Evolutionary conservation across 2,329 filamentous ascomycete genomes (phyloP), one percentile per base, ranked within the genome.

Genomic region (Alternaria gaisen): DNA sequence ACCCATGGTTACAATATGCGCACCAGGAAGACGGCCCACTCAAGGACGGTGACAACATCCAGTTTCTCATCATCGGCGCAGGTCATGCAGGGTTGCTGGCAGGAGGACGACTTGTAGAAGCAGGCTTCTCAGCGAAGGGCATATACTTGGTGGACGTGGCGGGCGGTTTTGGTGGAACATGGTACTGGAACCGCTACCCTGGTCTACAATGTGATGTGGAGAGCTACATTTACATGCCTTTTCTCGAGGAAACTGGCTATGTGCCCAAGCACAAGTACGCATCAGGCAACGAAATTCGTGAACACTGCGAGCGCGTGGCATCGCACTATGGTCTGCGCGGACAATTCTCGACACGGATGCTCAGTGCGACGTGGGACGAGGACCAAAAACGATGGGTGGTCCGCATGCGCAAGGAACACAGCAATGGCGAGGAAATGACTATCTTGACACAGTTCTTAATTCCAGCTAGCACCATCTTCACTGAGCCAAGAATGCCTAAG

Each of bases 161-260:
- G 6, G 80, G 78, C 5, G 81, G 80, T 1, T 83, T 83, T 61
- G 82, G 82, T 4, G 82, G 83, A 1, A 82, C 81, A 1, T 84
- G 82, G 77, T 71, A 82, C 64, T 83, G 80, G 80, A 83, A 84
- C 53, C 73, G 79, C 10, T 84, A 84, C 57, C 82, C 83, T 14
- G 83, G 83, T 4, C 63, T 82, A 4, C 76, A 73, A 63, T 89
- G 87, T 68, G 87, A 90, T 66, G 76, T 87, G 3, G 87, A 90
- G 72, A 81, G 81, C 53, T 88, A 86, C 65, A 79, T 82, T n/a
- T 90, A 89, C 67, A 74, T 89, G 75, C 86, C 87, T 4, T 73
- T 88, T 12, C 80, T 89, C 2, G 87, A 89, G 61, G 86, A 89
- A 72, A 87, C 81, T 2, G 83, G 83, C 0, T 87, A 86, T 67